Evolutionary conservation across 495 filamentous ascomycete genomes (phyloP).

Genomic region (Amorphotheca resinae): DNA sequence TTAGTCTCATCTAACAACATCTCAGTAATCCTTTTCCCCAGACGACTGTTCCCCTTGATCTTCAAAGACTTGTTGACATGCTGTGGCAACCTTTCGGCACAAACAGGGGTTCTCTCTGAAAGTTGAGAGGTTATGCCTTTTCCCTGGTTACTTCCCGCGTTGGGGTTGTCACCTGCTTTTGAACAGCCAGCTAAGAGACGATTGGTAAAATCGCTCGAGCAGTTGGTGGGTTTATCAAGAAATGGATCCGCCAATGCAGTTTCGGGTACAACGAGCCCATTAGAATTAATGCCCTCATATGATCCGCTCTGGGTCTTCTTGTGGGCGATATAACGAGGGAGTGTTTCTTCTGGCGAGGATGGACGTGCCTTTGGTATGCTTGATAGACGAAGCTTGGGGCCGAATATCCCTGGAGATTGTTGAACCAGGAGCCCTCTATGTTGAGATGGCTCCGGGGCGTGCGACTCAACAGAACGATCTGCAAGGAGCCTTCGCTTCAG

Average conservation of each 20-base stretch:
- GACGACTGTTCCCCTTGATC: background rate
- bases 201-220: conserved; percentile 6
- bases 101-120: too few species aligned
- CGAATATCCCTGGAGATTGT: conserved; percentile 6
- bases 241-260: conserved; percentile 12
- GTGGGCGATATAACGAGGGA: conserved; percentile 13
- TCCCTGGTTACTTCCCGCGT: background rate
- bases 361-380: conserved; percentile 9
- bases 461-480: background rate
- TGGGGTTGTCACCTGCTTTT: background rate
- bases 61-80: too few species aligned
- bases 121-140: background rate
- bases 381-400: conserved; percentile 5
- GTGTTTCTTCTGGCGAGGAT: conserved; percentile 5
- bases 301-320: conserved; percentile 7
- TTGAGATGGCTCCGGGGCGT: background rate
- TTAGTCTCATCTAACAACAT: background rate
- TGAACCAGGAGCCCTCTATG: background rate
- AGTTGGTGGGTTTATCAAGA: background rate
- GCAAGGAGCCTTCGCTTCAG: conserved; percentile 4
- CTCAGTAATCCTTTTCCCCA: background rate
- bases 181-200: conserved; percentile 1
- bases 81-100: background rate
- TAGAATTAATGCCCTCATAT: conserved; percentile 9
- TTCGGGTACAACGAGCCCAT: conserved; percentile 4